Evolutionary conservation across 768 basidiomycete species (phyloP).

Genomic region (Mycena crocata): DNA sequence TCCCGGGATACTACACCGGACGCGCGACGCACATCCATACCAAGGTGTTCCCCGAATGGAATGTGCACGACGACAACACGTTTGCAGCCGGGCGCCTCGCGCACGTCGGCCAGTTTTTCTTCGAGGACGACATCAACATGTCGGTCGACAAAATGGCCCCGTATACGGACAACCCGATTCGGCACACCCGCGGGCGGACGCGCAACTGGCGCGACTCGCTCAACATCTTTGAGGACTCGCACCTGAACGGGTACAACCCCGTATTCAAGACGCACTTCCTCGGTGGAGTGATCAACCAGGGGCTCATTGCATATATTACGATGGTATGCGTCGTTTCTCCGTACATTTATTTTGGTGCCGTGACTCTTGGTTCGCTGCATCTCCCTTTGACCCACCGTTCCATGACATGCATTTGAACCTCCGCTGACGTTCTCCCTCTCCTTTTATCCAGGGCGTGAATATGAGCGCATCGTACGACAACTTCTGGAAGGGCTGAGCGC

Average conservation of each 20-base stretch:
- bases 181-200: constrained; percentile 58
- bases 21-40: constrained; percentile 67
- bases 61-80: constrained; percentile 52
- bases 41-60: constrained; percentile 66
- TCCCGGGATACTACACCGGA: constrained; percentile 68
- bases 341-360: not conserved
- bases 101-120: constrained; percentile 68
- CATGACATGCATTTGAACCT: too few species aligned
- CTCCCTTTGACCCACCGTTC: too few species aligned
- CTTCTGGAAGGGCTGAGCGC: constrained; percentile 36
- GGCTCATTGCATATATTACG: constrained; percentile 65
- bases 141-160: constrained; percentile 66
- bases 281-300: constrained; percentile 63
- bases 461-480: constrained; percentile 36
- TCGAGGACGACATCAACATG: constrained; percentile 63
- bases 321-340: constrained; percentile 52
- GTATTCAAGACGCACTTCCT: constrained; percentile 63
- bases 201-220: constrained; percentile 65
- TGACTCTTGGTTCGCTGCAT: too few species aligned
- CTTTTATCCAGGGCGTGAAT: constrained; percentile 40
- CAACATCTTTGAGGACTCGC: constrained; percentile 64
- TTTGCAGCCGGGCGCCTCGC: constrained; percentile 57
- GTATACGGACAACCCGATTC: constrained; percentile 62
- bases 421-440: too few species aligned
- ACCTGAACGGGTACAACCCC: constrained; percentile 63